These are phyloP conservation scores for Amanita muscaria DNA, from an alignment of 768 basidiomycete species.

Conservation along the genomic window DNA sequence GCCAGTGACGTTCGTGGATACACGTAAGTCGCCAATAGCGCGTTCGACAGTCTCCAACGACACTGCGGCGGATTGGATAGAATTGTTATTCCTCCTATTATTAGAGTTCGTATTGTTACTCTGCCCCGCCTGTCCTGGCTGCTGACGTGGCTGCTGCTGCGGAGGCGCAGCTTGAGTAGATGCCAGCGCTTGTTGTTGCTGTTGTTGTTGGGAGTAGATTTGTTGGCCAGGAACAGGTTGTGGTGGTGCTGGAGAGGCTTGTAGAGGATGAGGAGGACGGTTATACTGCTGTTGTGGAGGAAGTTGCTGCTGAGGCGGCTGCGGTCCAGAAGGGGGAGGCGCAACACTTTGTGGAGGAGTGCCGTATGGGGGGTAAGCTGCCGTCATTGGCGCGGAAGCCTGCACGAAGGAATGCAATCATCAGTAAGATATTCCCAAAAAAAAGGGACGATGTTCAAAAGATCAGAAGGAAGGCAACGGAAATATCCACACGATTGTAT, in stretches of 20 bases:
- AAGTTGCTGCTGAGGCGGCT: constrained; percentile 12
- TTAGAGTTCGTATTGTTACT: constrained; percentile 30
- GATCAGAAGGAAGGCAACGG: constrained; percentile 59
- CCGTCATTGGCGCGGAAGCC: constrained; percentile 41
- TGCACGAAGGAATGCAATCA: constrained; percentile 17
- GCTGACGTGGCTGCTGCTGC: constrained; percentile 17
- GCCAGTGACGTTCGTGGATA: constrained; percentile 22
- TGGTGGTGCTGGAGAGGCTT: background rate
- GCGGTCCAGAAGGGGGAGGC: constrained; percentile 15
- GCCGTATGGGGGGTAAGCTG: constrained; percentile 10
- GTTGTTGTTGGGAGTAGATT: background rate
- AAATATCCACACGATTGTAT: constrained; percentile 41
- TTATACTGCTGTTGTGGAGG: background rate
- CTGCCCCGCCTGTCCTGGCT: constrained; percentile 12
- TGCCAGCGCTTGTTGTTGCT: too few species aligned
- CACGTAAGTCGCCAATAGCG: constrained; percentile 43
- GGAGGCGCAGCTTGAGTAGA: constrained; percentile 5
- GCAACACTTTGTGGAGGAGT: constrained; percentile 16
- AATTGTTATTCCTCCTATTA: constrained; percentile 27
- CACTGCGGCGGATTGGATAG: constrained; percentile 64
- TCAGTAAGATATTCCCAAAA: background rate
- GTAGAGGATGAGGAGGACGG: background rate
- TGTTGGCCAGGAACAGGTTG: background rate
- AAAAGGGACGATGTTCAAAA: constrained; percentile 2
- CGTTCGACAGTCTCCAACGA: constrained; percentile 63